Conservation (phyloP, 1,284 basidiomycete genomes). For the Sporisorium iseilematis-ciliati region DNA sequence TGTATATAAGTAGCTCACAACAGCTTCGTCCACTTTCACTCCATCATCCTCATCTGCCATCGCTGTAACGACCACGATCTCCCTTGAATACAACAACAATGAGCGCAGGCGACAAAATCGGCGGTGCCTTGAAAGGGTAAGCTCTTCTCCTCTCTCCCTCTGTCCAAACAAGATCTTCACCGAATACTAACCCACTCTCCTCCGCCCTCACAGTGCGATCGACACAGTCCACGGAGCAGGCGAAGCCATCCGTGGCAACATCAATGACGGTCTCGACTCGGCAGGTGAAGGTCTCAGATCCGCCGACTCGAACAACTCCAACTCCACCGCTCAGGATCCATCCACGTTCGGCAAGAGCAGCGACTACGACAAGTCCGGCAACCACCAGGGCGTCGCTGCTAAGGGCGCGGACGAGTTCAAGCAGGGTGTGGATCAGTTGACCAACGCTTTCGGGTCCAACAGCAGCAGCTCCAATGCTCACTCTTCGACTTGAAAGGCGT, state of each 20-base stretch:
- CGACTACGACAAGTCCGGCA: conserved; percentile 24
- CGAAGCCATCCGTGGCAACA: conserved; percentile 57
- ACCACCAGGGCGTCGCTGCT: conserved; percentile 25
- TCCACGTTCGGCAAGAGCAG: conserved; percentile 20
- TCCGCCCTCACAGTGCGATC: conserved; percentile 34
- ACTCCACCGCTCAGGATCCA: conserved; percentile 4
- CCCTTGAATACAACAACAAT: conserved; percentile 1
- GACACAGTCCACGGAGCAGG: conserved; percentile 51
- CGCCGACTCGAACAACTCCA: conserved; percentile 3
- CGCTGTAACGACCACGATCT: no score
- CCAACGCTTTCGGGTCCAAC: conserved; percentile 6
- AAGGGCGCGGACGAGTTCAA: conserved; percentile 40
- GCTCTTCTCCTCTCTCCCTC: conserved; percentile 8
- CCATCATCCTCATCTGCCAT: background rate
- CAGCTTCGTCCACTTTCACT: no score
- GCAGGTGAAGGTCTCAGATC: conserved; percentile 51
- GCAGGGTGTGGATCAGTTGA: conserved; percentile 22
- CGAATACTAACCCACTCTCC: background rate
- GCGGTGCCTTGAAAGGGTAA: conserved; percentile 60
- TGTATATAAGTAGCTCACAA: background rate
- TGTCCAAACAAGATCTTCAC: background rate
- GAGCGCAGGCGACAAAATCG: conserved; percentile 44
- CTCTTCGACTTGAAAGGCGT: background rate
- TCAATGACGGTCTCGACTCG: conserved; percentile 52
- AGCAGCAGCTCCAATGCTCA: conserved; percentile 11